Percentiles rank a stretch among this genome's conserved stretches.
phyloP scores from a whole-genome alignment of 495 filamentous ascomycete genomes.

The Clavariopsis aquatica region DNA sequence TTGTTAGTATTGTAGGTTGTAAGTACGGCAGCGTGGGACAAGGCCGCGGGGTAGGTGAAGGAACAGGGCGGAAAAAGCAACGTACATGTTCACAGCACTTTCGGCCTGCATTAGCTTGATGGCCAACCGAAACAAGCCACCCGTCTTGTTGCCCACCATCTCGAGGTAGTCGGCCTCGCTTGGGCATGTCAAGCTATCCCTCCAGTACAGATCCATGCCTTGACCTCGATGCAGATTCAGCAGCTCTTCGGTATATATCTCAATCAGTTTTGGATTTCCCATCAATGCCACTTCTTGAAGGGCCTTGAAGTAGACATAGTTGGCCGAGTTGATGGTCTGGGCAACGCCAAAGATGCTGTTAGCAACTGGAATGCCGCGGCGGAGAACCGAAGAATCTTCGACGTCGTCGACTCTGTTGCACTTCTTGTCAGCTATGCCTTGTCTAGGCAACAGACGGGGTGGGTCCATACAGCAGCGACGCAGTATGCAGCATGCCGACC shows the following conservation, averaged over 20 bases:
- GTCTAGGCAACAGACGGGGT: not conserved
- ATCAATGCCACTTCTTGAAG: slow-evolving; percentile 73
- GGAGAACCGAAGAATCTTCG: slow-evolving; percentile 72
- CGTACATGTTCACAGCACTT: slow-evolving; percentile 60
- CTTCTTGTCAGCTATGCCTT: slow-evolving; percentile 22
- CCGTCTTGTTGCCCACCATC: slow-evolving; percentile 98
- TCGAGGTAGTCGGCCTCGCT: slow-evolving; percentile 96
- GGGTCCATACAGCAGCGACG: slow-evolving; percentile 68
- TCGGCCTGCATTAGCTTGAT: slow-evolving; percentile 97
- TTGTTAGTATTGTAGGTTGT: slow-evolving; percentile 3
- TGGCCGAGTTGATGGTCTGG: slow-evolving; percentile 95
- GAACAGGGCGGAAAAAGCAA: slow-evolving; percentile 7
- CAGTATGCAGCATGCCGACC: slow-evolving; percentile 90
- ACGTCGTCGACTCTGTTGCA: slow-evolving; percentile 69
- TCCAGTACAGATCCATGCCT: slow-evolving; percentile 97
- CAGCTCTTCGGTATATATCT: slow-evolving; percentile 85
- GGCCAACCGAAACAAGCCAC: slow-evolving; percentile 89
- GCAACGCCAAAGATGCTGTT: slow-evolving; percentile 93
- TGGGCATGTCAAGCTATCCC: slow-evolving; percentile 89
- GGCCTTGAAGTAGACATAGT: slow-evolving; percentile 94
- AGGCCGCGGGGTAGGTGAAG: not conserved
- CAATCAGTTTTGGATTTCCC: slow-evolving; percentile 65
- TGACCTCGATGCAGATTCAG: slow-evolving; percentile 94
- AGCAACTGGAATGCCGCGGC: slow-evolving; percentile 87
- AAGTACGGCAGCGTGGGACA: not conserved